phyloP scores from a whole-genome alignment of 495 filamentous ascomycete genomes.

The Thozetella sp. region DNA sequence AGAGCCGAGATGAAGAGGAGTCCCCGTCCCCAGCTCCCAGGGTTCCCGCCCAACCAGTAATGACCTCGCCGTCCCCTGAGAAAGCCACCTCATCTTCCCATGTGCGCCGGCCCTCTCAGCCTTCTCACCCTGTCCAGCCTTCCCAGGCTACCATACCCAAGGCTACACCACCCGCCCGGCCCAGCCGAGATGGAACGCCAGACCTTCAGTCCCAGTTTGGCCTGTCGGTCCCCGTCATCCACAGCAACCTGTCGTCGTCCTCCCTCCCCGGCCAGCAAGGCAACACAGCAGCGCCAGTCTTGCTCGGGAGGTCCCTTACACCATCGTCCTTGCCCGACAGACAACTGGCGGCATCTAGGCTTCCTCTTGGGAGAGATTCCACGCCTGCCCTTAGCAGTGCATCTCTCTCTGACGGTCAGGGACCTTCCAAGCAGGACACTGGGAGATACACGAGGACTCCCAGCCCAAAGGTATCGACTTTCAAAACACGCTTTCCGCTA shows the following conservation, averaged over 20 bases:
- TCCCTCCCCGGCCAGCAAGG: slow-evolving; percentile 45
- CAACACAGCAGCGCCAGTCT: slow-evolving; percentile 30
- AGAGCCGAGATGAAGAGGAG: slow-evolving; percentile 32
- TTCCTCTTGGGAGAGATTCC: slow-evolving; percentile 32
- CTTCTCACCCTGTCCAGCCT: slow-evolving; percentile 20
- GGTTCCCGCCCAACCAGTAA: slow-evolving; percentile 24
- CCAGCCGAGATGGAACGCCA: slow-evolving; percentile 80
- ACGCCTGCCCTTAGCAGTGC: slow-evolving; percentile 35
- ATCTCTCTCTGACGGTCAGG: slow-evolving; percentile 14
- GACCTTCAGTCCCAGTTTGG: slow-evolving; percentile 59
- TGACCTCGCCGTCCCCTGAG: slow-evolving; percentile 27
- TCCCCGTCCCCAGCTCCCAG: slow-evolving; percentile 28
- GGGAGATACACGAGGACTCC: slow-evolving; percentile 39
- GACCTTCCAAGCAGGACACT: slow-evolving; percentile 27
- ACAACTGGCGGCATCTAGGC: slow-evolving; percentile 21
- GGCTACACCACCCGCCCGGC: slow-evolving; percentile 56
- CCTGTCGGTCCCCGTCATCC: slow-evolving; percentile 69
- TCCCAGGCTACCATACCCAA: slow-evolving; percentile 28
- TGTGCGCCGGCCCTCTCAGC: slow-evolving; percentile 22
- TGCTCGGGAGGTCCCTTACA: slow-evolving; percentile 24
- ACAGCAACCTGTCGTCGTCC: slow-evolving; percentile 69
- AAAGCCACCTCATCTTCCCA: slow-evolving; percentile 20
- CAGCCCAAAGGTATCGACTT: slow-evolving; percentile 44
- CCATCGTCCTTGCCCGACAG: slow-evolving; percentile 26
- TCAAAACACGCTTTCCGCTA: slow-evolving; percentile 67